phyloP scores from a whole-genome alignment of 2,329 filamentous ascomycete genomes.

The Kalaharituber pfeilii region DNA sequence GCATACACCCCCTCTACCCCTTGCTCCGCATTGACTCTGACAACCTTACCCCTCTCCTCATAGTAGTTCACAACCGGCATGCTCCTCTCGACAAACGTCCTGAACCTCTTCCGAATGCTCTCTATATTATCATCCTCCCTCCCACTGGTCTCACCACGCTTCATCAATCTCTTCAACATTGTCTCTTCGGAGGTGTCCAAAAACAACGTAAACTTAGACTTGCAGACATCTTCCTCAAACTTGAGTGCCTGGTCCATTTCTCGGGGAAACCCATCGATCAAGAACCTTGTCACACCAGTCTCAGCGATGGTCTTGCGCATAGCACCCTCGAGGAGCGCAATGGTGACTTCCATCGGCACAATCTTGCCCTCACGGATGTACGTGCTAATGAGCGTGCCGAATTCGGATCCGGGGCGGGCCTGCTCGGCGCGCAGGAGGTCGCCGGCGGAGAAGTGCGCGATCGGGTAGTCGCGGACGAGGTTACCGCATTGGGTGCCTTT shows the following conservation, averaged over 20 bases:
- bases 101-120: constrained; percentile 91
- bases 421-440: constrained; percentile 91
- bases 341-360: constrained; percentile 97
- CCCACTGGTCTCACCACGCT: constrained; percentile 84
- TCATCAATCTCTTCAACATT: constrained; percentile 67
- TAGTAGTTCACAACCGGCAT: constrained; percentile 93
- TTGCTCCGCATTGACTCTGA: constrained; percentile 59
- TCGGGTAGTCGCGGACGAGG: constrained; percentile 72
- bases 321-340: constrained; percentile 81
- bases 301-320: constrained; percentile 55
- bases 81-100: constrained; percentile 82
- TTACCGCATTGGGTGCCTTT: constrained; percentile 92
- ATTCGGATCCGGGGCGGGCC: constrained; percentile 66
- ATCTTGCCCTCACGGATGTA: constrained; percentile 92
- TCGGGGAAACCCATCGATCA: constrained; percentile 66
- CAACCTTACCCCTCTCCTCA: constrained; percentile 55
- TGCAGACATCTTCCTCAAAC: constrained; percentile 80
- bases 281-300: constrained; percentile 23
- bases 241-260: constrained; percentile 94
- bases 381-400: constrained; percentile 78
- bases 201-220: constrained; percentile 73
- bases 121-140: constrained; percentile 86
- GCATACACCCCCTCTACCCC: constrained; percentile 46
- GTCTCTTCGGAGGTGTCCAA: constrained; percentile 81
- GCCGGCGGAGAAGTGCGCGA: constrained; percentile 83